Conservation (phyloP, 768 basidiomycete species). For the Tremella yokohamensis region DNA sequence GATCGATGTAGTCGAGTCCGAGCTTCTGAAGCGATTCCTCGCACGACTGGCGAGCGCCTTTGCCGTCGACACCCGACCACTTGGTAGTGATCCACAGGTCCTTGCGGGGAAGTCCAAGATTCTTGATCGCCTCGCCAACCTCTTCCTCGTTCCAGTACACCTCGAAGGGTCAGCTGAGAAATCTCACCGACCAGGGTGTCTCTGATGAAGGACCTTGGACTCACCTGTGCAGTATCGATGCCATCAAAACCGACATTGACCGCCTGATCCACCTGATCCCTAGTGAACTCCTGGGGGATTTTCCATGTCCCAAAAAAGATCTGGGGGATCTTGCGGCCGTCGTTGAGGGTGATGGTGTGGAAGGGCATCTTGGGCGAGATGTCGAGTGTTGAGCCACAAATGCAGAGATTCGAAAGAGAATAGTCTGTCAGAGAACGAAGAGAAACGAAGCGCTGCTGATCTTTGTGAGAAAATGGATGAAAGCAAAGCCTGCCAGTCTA, state of each 20-base stretch:
- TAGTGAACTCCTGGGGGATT: slow-evolving; percentile 39
- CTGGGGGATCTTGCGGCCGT: slow-evolving; percentile 46
- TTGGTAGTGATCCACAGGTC: slow-evolving; percentile 48
- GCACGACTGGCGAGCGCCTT: slow-evolving; percentile 47
- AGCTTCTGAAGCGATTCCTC: slow-evolving; percentile 61
- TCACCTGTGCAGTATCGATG: slow-evolving; percentile 46
- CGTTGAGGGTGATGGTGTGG: slow-evolving; percentile 42
- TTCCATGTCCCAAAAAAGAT: slow-evolving; percentile 50
- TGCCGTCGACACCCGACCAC: slow-evolving; percentile 31
- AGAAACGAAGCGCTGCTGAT: too few relatives aligned
- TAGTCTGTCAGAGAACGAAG: too few relatives aligned
- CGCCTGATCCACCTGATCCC: slow-evolving; percentile 41
- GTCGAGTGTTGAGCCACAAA: too few relatives aligned
- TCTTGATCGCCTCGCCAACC: slow-evolving; percentile 40
- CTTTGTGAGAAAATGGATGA: too few relatives aligned
- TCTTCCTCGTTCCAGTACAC: slow-evolving; percentile 51
- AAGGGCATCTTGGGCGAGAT: slow-evolving; percentile 26
- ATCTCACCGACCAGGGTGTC: slow-evolving; percentile 9
- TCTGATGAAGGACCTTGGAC: slow-evolving; percentile 40
- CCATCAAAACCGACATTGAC: slow-evolving; percentile 45
- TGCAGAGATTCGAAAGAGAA: too few relatives aligned
- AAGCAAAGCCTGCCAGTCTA: too few relatives aligned
- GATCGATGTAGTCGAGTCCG: slow-evolving; percentile 34
- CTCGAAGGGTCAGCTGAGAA: too few relatives aligned
- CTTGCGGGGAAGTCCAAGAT: slow-evolving; percentile 29